Conservation (phyloP, 2,329 filamentous ascomycete species). For the Didymella keratinophila region DNA sequence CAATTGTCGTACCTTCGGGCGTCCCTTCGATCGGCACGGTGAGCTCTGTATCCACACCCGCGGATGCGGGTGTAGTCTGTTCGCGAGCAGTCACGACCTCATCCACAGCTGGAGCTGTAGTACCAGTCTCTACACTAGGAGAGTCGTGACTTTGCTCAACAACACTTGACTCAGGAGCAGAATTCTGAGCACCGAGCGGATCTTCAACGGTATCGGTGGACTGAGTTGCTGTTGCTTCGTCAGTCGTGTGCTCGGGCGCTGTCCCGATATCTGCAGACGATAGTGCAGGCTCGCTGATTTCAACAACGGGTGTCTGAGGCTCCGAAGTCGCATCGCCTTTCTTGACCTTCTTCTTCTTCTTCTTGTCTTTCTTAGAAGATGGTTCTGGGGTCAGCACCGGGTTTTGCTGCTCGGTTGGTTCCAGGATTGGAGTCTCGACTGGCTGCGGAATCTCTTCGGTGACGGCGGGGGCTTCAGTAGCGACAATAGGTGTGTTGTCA, state of each 20-base stretch:
- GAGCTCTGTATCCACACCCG: conserved; percentile 6
- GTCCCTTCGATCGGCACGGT: conserved; percentile 3
- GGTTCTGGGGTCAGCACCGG: not conserved
- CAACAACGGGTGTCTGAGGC: conserved; percentile 25
- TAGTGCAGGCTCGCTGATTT: conserved; percentile 6
- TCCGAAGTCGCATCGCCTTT: conserved; percentile 31
- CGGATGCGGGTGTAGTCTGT: not conserved
- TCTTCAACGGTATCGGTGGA: not conserved
- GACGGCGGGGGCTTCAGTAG: not conserved
- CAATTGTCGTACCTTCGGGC: conserved; percentile 1
- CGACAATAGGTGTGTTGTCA: not conserved
- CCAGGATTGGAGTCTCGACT: not conserved
- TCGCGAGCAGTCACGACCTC: not conserved
- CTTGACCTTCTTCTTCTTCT: conserved; percentile 40
- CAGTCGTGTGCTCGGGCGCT: not conserved
- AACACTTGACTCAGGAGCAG: not conserved
- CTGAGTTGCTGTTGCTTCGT: conserved; percentile 2
- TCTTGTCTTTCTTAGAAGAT: conserved; percentile 39
- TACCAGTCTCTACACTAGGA: not conserved
- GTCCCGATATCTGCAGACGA: not conserved
- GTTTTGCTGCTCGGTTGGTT: no score
- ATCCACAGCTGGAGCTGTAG: not conserved
- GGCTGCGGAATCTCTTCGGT: conserved; percentile 5
- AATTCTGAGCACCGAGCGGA: not conserved
- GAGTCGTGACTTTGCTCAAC: not conserved